Evolutionary conservation across 495 filamentous ascomycete species (phyloP).

Genomic region (Hypoxylon fuscum): DNA sequence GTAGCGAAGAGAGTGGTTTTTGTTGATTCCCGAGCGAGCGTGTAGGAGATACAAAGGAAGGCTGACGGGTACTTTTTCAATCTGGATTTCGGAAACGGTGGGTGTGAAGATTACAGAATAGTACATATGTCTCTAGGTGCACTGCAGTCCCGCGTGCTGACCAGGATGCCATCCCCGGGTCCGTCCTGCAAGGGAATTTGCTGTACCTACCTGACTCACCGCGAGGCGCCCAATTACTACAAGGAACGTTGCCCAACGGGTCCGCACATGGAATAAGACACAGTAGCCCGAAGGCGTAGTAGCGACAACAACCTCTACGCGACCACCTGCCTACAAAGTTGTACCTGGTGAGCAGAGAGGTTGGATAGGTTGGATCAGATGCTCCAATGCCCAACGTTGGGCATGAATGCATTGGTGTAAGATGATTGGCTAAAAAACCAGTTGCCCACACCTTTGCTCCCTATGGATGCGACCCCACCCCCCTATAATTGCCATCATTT

Average conservation of each 20-base stretch:
- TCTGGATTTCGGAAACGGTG: constrained; percentile 20
- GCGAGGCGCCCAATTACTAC: constrained; percentile 40
- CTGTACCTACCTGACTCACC: constrained; percentile 41
- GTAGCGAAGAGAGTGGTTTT: constrained; percentile 12
- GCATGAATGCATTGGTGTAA: constrained; percentile 37
- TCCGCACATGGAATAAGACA: constrained; percentile 5
- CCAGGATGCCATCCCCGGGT: constrained; percentile 38
- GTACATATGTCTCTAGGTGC: constrained; percentile 9
- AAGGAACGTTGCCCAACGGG: constrained; percentile 41
- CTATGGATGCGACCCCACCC: constrained; percentile 22
- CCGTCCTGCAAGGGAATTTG: constrained; percentile 38
- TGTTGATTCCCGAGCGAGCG: constrained; percentile 30
- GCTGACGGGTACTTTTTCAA: constrained; percentile 36
- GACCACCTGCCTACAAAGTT: constrained; percentile 26
- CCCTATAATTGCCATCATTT: constrained; percentile 30
- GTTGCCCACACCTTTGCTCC: constrained; percentile 2
- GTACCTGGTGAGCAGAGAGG: constrained; percentile 35
- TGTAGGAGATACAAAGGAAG: constrained; percentile 40
- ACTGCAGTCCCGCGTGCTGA: constrained; percentile 32
- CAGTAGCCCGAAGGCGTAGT: constrained; percentile 28
- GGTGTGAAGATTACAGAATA: constrained; percentile 26
- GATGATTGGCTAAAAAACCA: constrained; percentile 29
- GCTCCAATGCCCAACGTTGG: constrained; percentile 32
- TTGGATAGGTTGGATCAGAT: constrained; percentile 32
- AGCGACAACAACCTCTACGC: constrained; percentile 7